phyloP scores from a whole-genome alignment of 176 grass and related monocot genomes.

The Hsuehochloa calcarea region DNA sequence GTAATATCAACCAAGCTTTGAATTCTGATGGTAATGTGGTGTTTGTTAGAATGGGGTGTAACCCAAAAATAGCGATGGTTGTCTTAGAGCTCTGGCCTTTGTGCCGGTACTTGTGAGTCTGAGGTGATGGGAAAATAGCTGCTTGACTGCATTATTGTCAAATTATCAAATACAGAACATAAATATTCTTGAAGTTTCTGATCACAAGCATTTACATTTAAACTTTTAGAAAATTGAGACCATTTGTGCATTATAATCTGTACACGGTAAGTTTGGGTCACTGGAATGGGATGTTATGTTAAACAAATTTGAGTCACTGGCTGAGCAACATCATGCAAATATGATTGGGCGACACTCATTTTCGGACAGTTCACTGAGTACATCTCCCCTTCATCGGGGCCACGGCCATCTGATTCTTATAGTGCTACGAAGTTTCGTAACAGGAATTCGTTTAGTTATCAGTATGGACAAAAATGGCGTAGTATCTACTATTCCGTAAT shows the following conservation, averaged over 20 bases:
- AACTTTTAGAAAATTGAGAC: background rate
- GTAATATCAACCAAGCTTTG: conserved; percentile 1
- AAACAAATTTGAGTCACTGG: background rate
- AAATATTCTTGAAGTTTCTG: background rate
- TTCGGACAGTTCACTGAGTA: background rate
- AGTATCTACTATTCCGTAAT: background rate
- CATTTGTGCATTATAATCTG: background rate
- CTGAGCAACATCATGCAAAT: background rate
- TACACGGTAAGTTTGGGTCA: background rate
- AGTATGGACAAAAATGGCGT: background rate
- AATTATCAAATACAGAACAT: background rate
- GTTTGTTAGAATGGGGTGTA: background rate
- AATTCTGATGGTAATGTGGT: background rate
- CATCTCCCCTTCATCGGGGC: background rate
- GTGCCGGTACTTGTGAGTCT: background rate
- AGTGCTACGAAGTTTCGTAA: background rate
- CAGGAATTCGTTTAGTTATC: background rate
- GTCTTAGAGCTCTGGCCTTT: background rate
- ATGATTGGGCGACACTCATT: no score
- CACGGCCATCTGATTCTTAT: background rate
- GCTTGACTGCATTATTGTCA: background rate
- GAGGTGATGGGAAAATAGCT: background rate
- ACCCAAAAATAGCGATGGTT: background rate
- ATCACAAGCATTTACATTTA: background rate
- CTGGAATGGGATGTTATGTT: background rate